Conservation (phyloP, 164 flowering plant genomes). For the Berberis thunbergii region DNA sequence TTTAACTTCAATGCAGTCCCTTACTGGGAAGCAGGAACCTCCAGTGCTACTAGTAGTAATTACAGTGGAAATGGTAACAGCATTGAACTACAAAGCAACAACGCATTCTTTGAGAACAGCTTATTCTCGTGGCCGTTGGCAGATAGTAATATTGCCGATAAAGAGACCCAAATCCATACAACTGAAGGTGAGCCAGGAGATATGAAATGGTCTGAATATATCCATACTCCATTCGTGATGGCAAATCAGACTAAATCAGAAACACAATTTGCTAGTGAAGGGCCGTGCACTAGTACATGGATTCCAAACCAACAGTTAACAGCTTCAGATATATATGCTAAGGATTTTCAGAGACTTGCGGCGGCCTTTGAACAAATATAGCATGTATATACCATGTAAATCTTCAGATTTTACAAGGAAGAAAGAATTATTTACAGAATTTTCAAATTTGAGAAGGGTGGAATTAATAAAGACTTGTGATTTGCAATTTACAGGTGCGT, state of each 20-base stretch:
- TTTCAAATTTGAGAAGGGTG: slow-evolving; percentile 16
- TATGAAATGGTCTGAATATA: slow-evolving; percentile 65
- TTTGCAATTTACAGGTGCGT: slow-evolving; percentile 30
- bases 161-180: slow-evolving; percentile 15
- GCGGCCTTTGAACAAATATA: slow-evolving; percentile 54
- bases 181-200: slow-evolving; percentile 36
- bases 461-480: slow-evolving; percentile 20
- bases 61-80: slow-evolving; percentile 26
- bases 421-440: slow-evolving; percentile 4
- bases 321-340: slow-evolving; percentile 26
- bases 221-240: slow-evolving; percentile 31
- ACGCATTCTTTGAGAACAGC: slow-evolving; percentile 22
- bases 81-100: slow-evolving; percentile 29
- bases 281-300: slow-evolving; percentile 24
- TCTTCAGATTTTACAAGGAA: slow-evolving; percentile 8
- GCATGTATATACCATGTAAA: slow-evolving; percentile 3
- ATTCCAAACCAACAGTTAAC: slow-evolving; percentile 22
- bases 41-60: slow-evolving; percentile 20
- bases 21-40: slow-evolving; percentile 35
- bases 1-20: slow-evolving; percentile 21
- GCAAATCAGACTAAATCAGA: slow-evolving; percentile 40
- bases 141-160: slow-evolving; percentile 21
- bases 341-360: slow-evolving; percentile 36
- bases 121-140: slow-evolving; percentile 40
- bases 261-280: slow-evolving; percentile 20